phyloP scores from a whole-genome alignment of 2,329 filamentous ascomycete genomes.

The Exophiala xenobiotica region DNA sequence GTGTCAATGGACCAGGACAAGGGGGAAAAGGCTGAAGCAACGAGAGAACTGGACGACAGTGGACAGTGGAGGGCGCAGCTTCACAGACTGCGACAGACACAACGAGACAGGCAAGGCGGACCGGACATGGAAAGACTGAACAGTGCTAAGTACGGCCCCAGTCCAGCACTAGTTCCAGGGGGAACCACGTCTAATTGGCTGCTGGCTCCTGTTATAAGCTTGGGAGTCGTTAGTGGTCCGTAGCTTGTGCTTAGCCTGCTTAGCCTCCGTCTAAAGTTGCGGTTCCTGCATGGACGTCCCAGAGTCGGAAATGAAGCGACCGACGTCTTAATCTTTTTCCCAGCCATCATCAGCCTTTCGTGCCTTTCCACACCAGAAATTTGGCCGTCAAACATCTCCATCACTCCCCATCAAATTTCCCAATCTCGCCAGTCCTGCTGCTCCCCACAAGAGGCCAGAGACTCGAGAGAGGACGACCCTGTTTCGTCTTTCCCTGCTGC shows the following conservation, averaged over 20 bases:
- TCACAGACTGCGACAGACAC: background rate
- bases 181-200: background rate
- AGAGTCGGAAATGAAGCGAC: conserved; percentile 20
- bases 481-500: too few species aligned
- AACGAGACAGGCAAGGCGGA: too few species aligned
- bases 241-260: conserved; percentile 1
- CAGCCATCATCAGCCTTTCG: conserved; percentile 7
- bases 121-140: too few species aligned
- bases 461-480: too few species aligned
- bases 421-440: background rate
- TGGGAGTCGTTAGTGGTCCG: background rate
- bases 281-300: conserved; percentile 20
- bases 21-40: conserved; percentile 2
- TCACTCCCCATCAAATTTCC: conserved; percentile 5
- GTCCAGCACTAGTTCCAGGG: conserved; percentile 2
- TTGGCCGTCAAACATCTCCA: conserved; percentile 14
- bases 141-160: too few species aligned
- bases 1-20: conserved; percentile 4
- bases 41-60: conserved; percentile 2
- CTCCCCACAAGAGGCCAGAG: too few species aligned
- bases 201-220: background rate
- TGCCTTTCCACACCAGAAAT: conserved; percentile 15
- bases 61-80: background rate
- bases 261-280: background rate
- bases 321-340: background rate